Evolutionary conservation across 345 rosid genomes (phyloP).

Genomic region (Raphanus sativus): DNA sequence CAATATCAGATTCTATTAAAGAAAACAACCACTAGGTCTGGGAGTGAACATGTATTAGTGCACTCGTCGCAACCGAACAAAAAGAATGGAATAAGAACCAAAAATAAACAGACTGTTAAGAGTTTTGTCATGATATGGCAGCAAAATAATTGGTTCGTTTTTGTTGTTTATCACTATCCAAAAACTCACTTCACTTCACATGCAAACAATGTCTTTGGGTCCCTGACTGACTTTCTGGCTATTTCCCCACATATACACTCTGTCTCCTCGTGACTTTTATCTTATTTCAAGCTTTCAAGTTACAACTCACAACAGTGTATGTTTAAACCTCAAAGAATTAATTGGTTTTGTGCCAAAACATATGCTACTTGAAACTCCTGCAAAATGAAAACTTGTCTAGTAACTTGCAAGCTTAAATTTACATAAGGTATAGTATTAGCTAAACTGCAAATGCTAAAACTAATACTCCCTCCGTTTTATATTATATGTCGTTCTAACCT

Average conservation of each 20-base stretch:
- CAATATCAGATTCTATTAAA: too few relatives aligned
- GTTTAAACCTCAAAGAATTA: neutral
- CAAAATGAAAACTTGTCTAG: neutral
- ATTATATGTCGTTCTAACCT: too few relatives aligned
- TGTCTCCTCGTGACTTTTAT: conserved; percentile 12
- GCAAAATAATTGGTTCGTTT: conserved; percentile 17
- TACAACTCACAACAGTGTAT: neutral
- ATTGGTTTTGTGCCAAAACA: neutral
- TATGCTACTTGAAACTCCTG: neutral
- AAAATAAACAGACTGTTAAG: conserved; percentile 22
- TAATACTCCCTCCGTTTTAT: too few relatives aligned
- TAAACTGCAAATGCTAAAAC: neutral
- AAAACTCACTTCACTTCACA: conserved; percentile 31
- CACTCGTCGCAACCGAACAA: neutral
- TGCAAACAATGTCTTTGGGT: conserved; percentile 16
- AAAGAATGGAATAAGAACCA: neutral
- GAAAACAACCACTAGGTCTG: neutral
- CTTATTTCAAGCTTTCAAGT: neutral
- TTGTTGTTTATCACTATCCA: conserved; percentile 21
- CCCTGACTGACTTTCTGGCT: conserved; percentile 5
- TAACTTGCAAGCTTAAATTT: neutral
- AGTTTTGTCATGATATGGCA: conserved; percentile 13
- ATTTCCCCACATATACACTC: conserved; percentile 6
- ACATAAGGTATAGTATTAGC: neutral
- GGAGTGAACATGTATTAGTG: neutral